phyloP scores from a whole-genome alignment of 768 basidiomycete species.

The Russula abietina region DNA sequence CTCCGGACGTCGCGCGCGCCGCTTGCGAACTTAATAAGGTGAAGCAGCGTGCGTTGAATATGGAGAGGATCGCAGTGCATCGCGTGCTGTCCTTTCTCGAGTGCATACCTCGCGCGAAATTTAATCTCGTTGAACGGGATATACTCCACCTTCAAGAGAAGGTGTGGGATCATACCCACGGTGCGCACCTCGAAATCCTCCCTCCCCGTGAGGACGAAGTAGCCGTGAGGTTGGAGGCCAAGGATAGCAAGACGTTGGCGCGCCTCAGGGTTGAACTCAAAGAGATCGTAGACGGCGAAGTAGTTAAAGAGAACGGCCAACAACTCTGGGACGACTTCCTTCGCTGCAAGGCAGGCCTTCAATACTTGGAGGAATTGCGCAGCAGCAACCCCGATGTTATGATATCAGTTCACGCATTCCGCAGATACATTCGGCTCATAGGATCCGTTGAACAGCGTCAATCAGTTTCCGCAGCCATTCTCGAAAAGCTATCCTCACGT shows the following conservation, averaged over 20 bases:
- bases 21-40: conserved; percentile 48
- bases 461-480: conserved; percentile 39
- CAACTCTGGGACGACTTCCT: conserved; percentile 67
- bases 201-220: conserved; percentile 24
- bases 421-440: conserved; percentile 48
- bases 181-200: conserved; percentile 31
- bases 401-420: conserved; percentile 38
- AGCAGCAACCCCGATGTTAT: conserved; percentile 35
- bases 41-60: conserved; percentile 42
- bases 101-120: conserved; percentile 36
- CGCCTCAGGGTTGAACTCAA: conserved; percentile 57
- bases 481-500: conserved; percentile 43
- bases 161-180: conserved; percentile 30
- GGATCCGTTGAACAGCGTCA: conserved; percentile 43
- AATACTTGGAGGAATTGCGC: conserved; percentile 44
- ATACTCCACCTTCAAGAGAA: conserved; percentile 41
- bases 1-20: conserved; percentile 44
- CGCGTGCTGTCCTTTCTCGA: conserved; percentile 52
- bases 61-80: conserved; percentile 42
- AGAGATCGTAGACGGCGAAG: conserved; percentile 55
- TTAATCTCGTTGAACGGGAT: conserved; percentile 39
- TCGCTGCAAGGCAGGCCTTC: conserved; percentile 34
- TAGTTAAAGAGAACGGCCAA: conserved; percentile 45
- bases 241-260: conserved; percentile 45
- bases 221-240: conserved; percentile 45